Percentiles rank a stretch among this genome's conserved stretches.
These are phyloP conservation scores for Tolypocladium nubicola DNA, from an alignment of 2,329 filamentous ascomycete species.

Conservation along the genomic window DNA sequence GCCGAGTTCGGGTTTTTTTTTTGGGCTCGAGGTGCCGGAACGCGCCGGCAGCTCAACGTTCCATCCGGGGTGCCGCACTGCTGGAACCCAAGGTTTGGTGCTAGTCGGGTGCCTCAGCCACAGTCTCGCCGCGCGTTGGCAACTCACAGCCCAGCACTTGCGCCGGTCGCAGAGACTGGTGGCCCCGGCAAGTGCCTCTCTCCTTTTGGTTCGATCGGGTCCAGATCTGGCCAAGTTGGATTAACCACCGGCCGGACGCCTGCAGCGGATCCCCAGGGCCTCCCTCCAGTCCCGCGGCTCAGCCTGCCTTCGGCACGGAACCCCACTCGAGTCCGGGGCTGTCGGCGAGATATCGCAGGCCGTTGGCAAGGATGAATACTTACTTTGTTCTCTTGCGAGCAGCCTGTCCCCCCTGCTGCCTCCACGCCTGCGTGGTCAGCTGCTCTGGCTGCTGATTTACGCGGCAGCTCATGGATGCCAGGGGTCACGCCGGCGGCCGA, in stretches of 20 bases:
- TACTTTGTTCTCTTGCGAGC: background rate
- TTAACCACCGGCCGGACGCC: background rate
- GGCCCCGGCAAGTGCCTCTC: background rate
- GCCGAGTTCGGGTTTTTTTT: background rate
- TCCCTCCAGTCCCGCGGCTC: background rate
- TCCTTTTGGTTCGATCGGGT: background rate
- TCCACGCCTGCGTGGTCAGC: background rate
- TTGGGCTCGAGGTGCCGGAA: background rate
- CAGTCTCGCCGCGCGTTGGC: background rate
- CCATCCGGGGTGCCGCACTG: background rate
- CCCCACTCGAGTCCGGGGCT: background rate
- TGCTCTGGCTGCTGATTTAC: background rate
- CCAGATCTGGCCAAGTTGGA: background rate
- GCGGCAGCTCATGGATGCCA: background rate
- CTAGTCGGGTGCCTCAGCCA: background rate
- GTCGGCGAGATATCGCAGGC: background rate
- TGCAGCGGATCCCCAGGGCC: background rate
- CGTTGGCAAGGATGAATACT: background rate
- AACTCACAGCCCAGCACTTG: background rate
- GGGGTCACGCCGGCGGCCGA: background rate
- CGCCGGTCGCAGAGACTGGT: background rate
- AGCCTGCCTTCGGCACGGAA: background rate
- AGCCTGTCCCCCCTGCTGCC: background rate
- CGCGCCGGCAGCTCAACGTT: background rate
- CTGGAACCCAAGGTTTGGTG: background rate